Conservation (phyloP, 2,329 filamentous ascomycete genomes). For the Aphanoascus verrucosus region DNA sequence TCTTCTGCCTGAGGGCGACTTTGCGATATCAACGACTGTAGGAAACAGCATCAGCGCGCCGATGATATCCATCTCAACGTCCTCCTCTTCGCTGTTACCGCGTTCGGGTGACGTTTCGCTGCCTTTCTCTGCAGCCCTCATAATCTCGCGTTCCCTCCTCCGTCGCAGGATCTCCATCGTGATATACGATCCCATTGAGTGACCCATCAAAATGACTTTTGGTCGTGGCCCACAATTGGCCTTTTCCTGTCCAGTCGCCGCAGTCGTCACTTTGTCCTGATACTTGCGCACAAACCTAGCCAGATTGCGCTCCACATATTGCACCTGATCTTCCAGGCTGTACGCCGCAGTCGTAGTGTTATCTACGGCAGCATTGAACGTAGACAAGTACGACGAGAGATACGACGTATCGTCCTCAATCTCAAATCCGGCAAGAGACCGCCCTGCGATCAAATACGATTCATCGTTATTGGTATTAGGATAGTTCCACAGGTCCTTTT, state of each 20-base stretch:
- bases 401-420: conserved; percentile 13
- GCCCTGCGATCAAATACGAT: conserved; percentile 5
- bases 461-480: conserved; percentile 9
- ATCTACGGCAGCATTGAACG: background rate
- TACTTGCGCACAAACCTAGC: conserved; percentile 27
- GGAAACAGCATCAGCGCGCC: conserved; percentile 60
- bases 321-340: conserved; percentile 42
- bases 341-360: conserved; percentile 18
- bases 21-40: conserved; percentile 60
- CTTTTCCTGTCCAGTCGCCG: conserved; percentile 3
- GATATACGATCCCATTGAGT: conserved; percentile 66
- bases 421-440: conserved; percentile 24
- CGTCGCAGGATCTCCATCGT: conserved; percentile 56
- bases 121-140: background rate
- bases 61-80: conserved; percentile 29
- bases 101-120: background rate
- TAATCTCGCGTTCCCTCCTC: conserved; percentile 33
- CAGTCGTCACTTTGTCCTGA: conserved; percentile 14
- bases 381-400: background rate
- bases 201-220: conserved; percentile 56
- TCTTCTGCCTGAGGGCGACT: conserved; percentile 49
- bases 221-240: conserved; percentile 14
- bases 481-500: conserved; percentile 3
- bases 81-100: conserved; percentile 15
- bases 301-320: conserved; percentile 37